These are phyloP conservation scores for Citrus australasica DNA, from an alignment of 345 rosid species.

Conservation along the genomic window DNA sequence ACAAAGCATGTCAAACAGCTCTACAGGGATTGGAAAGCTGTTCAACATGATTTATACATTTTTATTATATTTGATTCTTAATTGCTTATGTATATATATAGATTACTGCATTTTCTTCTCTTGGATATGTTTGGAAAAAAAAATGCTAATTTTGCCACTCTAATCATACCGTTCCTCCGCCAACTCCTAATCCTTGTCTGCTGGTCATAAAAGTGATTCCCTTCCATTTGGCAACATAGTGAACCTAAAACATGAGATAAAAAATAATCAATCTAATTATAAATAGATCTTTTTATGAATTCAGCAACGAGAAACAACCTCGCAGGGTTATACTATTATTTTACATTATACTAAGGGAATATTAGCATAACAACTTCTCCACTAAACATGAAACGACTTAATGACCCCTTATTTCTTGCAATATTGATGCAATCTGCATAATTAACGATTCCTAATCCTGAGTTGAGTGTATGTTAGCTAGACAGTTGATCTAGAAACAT, in stretches of 20 bases:
- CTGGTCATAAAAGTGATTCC: conserved; percentile 96
- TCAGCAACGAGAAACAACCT: not conserved
- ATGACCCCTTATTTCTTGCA: not conserved
- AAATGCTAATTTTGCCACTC: not conserved
- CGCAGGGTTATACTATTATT: not conserved
- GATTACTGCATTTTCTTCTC: no score
- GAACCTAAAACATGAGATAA: conserved; percentile 48
- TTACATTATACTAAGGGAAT: no score
- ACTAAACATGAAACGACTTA: not conserved
- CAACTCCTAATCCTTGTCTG: conserved; percentile 93
- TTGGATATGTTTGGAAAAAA: no score
- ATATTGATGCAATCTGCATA: not conserved
- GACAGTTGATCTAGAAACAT: not conserved
- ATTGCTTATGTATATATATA: no score
- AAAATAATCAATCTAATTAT: no score
- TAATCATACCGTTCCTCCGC: conserved; percentile 87
- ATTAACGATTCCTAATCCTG: not conserved
- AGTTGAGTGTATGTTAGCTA: not conserved
- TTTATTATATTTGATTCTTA: no score
- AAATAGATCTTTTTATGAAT: not conserved
- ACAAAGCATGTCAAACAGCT: no score
- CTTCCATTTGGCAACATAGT: conserved; percentile 97
- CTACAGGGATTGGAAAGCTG: no score
- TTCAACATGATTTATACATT: no score
- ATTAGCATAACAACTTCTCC: no score